Conservation (phyloP, 192 early-diverging fungal genomes). For the Rhizophagus sp. region DNA sequence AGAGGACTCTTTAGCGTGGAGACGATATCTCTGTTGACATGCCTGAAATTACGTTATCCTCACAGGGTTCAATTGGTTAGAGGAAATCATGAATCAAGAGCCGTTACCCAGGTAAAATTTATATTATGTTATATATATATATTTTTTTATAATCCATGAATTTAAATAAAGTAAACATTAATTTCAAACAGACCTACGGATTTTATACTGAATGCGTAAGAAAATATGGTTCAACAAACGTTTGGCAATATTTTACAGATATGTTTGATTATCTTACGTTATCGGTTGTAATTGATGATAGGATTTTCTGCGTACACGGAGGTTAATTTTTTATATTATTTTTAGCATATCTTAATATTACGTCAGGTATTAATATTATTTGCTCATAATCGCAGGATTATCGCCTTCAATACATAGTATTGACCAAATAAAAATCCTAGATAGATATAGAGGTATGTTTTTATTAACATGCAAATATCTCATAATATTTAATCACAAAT, state of each 20-base stretch:
- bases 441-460: conserved; percentile 73
- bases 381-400: conserved; percentile 45
- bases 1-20: conserved; percentile 86
- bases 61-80: conserved; percentile 84
- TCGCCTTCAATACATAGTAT: conserved; percentile 83
- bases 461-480: not conserved
- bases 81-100: conserved; percentile 94
- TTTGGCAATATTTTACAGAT: conserved; percentile 94
- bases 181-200: conserved; percentile 73
- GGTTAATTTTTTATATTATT: conserved; percentile 46
- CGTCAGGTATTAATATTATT: not conserved
- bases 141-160: too few relatives aligned
- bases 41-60: conserved; percentile 89
- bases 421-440: conserved; percentile 85
- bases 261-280: conserved; percentile 92
- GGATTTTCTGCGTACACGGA: conserved; percentile 95
- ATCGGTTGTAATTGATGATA: conserved; percentile 84
- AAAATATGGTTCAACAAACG: conserved; percentile 80
- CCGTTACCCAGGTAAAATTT: conserved; percentile 78
- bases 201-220: conserved; percentile 91
- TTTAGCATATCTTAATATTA: not conserved
- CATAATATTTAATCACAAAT: not conserved
- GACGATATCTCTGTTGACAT: conserved; percentile 86
- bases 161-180: too few relatives aligned
- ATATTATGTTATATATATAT: not conserved